Evolutionary conservation across 345 rosid species (phyloP).

Genomic region (Citrus cavaleriei): DNA sequence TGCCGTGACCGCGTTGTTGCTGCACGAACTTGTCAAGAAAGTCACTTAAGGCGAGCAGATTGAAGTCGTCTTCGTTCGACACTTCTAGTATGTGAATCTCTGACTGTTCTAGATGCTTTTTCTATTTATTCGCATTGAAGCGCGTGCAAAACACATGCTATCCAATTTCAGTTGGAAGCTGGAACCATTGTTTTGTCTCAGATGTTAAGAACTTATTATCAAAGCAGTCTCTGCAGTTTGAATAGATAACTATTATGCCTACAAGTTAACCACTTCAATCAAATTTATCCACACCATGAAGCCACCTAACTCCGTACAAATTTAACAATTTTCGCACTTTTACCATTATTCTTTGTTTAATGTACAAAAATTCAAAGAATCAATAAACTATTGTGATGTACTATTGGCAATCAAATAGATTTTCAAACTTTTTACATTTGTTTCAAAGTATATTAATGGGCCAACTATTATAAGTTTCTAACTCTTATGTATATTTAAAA

Average conservation of each 20-base stretch:
- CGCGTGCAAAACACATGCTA: background rate
- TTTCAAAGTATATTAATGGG: too few species aligned
- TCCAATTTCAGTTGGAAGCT: background rate
- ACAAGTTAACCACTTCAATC: background rate
- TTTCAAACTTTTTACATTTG: too few species aligned
- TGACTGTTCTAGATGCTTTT: constrained; percentile 16
- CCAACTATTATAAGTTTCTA: too few species aligned
- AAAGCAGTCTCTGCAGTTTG: background rate
- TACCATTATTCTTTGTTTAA: too few species aligned
- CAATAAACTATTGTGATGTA: too few species aligned
- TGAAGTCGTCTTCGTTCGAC: background rate
- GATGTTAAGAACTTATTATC: background rate
- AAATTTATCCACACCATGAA: background rate
- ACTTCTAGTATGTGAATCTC: background rate
- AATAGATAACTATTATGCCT: background rate
- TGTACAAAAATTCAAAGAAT: too few species aligned
- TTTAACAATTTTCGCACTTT: too few species aligned
- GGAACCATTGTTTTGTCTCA: too few species aligned
- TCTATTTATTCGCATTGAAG: background rate
- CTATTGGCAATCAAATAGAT: too few species aligned
- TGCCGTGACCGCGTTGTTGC: constrained; percentile 30
- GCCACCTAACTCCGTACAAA: too few species aligned
- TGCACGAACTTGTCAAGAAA: background rate
- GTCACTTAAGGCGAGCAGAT: background rate
- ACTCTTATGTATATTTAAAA: too few species aligned